Conservation (phyloP, 371 early-diverging fungal genomes). For the Dinochytrium kinnereticum region DNA sequence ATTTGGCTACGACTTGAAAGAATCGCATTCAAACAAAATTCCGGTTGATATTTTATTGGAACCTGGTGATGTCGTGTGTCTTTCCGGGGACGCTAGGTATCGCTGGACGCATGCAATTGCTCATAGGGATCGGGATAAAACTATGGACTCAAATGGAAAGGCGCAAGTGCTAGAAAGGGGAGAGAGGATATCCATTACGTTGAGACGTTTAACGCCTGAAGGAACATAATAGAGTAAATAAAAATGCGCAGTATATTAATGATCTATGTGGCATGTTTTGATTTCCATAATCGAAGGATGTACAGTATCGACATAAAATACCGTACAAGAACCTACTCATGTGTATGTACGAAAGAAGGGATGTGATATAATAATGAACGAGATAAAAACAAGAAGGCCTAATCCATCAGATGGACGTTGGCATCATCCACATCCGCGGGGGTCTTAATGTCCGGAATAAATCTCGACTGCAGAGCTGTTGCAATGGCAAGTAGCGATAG, state of each 20-base stretch:
- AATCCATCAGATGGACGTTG: slow-evolving; percentile 9
- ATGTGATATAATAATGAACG: no score
- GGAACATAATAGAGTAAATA: neutral
- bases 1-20: neutral
- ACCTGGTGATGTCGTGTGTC: slow-evolving; percentile 38
- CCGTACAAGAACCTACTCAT: no score
- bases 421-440: neutral
- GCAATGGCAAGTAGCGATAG: slow-evolving; percentile 27
- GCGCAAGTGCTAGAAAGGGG: slow-evolving; percentile 13
- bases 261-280: slow-evolving; percentile 3
- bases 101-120: slow-evolving; percentile 40
- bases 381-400: no score
- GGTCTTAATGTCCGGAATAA: neutral
- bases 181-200: slow-evolving; percentile 40
- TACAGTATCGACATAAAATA: no score
- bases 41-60: slow-evolving; percentile 23
- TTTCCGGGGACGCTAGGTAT: slow-evolving; percentile 40
- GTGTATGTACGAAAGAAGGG: no score
- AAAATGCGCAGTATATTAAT: neutral
- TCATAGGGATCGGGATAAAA: slow-evolving; percentile 2
- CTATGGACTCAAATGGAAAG: neutral
- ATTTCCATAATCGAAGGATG: no score
- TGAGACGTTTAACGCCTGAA: slow-evolving; percentile 33
- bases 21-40: neutral
- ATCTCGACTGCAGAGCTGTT: slow-evolving; percentile 1